Evolutionary conservation across 2,329 filamentous ascomycete genomes (phyloP), one percentile per base, ranked within the genome.

Genomic region (Ophiostoma ips): DNA sequence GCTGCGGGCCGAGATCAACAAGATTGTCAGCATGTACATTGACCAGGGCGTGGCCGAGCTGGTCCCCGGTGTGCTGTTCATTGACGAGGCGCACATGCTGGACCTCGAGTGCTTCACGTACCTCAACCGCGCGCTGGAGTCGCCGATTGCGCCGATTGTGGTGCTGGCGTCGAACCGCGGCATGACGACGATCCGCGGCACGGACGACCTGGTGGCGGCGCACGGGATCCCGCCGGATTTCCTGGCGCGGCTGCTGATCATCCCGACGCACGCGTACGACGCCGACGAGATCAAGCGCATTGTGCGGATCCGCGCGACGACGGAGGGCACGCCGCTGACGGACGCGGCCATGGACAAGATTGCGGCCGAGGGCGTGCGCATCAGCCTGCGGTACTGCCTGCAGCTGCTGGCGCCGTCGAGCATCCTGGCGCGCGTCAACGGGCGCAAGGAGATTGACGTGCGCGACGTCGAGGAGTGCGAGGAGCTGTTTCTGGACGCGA

Each of bases 51-150:
- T 96, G 31, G 92, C 92, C 7, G 92, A 98, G 70, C 77, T 98
- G 52, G 89, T 98, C n/a, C 92, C 92, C 2, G 92, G 92, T 59
- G 92, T 98, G 53, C 74, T 98, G 46, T 98, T 98, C 71, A 98
- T 98, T 59, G 92, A 98, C 62, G 92, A 98, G 88, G 90, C 94
- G 53, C 90, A 98, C 72, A 98, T 98, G 92, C 87, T 98, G 60
- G 92, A 98, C 66, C 84, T 98, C 59, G 92, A 98, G 72, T 94
- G 89, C 72, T 98, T 96, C 71, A 96, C 92, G 58, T 98, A 95
- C 69, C 81, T 98, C 62, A 96, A 96, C 74, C 86, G 89, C 63
- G 92, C 92, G n/a, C 77, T 98, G 58, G 92, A 98, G 73, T 89
- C 87, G 50, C 79, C 82, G 57, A 94, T 98, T 62, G 90, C 90